Evolutionary conservation across 2,329 filamentous ascomycete species (phyloP).

Genomic region (Colletotrichum sp.): DNA sequence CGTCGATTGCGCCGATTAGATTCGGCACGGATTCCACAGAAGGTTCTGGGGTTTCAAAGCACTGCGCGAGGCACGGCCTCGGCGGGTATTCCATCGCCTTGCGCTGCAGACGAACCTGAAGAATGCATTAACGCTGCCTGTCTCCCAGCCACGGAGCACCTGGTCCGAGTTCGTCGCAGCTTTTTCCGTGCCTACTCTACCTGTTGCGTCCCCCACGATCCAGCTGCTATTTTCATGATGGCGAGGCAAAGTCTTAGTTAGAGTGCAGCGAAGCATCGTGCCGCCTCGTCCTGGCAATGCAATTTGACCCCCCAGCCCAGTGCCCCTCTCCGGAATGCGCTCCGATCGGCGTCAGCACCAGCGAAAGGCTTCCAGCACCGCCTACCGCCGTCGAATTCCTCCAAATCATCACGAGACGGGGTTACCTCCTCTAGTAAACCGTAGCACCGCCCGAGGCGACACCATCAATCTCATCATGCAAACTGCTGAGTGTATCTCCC

Average conservation of each 20-base stretch:
- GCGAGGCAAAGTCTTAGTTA: not conserved
- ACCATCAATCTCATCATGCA: not conserved
- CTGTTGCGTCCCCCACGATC: not conserved
- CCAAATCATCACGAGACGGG: not conserved
- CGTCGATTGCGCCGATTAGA: not conserved
- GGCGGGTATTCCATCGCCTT: not conserved
- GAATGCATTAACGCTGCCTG: not conserved
- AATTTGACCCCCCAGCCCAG: not conserved
- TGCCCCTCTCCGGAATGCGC: not conserved
- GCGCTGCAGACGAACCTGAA: not conserved
- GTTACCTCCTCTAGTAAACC: not conserved
- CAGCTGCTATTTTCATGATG: not conserved
- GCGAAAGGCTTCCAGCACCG: not conserved
- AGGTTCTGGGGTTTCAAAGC: not conserved
- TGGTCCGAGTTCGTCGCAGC: slow-evolving; percentile 2
- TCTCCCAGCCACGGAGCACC: not conserved
- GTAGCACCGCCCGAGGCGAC: not conserved
- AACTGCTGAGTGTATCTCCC: not conserved
- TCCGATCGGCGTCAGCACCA: not conserved
- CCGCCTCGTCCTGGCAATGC: not conserved
- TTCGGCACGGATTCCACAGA: slow-evolving; percentile 1
- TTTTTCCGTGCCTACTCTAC: not conserved
- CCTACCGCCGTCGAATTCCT: not conserved
- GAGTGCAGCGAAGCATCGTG: not conserved
- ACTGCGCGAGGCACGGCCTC: not conserved